Base-by-base conservation (phyloP, 352 stramenopile species). In the Phytophthora citricola region DNA sequence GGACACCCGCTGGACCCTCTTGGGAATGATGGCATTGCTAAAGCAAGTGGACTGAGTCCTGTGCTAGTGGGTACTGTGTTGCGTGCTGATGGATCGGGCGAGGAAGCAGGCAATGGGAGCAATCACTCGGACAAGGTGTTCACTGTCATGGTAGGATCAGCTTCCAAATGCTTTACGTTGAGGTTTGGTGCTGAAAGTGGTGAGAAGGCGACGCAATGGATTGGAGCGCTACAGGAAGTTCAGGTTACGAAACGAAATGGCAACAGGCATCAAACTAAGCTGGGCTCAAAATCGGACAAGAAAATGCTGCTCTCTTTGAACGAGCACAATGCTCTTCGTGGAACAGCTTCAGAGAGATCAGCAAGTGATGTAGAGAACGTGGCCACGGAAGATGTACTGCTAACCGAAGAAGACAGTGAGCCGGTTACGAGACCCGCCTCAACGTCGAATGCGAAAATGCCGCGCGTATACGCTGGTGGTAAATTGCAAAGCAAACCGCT, bases 141-240 rank as follows among this genome's bases (percentile, higher is more conserved):
- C 43, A 78, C 74, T 8, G 58, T 93, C 27, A 69, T 87, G 50
- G 50, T 76, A 8, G 71, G 74, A 24, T 74, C 75, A 2, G 50
- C 70, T 3, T 72, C 47, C 54, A 93, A 90, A 66, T 84, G 70
- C 32, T 64, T 70, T 26, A 76, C 78, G 45, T 52, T 85, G 47
- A 71, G 75, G 22, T 75, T 89, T 60, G 51, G 66, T 38, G 71
- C 80, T 38, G 72, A 82, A 40, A 87, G 56, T 34, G n/a, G 48
- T 4, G 72, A 82, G 26, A 71, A 72, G 24, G 80, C 71, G 52
- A 70, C 75, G 39, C 58, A 71, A 12, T 92, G 84, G 84, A 63
- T 91, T 29, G 63, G 77, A 31, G 81, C 78, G 31, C 66, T 92
- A 39, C 76, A 84, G n/a, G 73, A 73, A 34, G 71, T 92, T 27